A percentile compares a stretch with the other conserved stretches of the same genome.
phyloP scores from a whole-genome alignment of 176 grass and related monocot genomes.

The Bolboschoenus planiculmis region DNA sequence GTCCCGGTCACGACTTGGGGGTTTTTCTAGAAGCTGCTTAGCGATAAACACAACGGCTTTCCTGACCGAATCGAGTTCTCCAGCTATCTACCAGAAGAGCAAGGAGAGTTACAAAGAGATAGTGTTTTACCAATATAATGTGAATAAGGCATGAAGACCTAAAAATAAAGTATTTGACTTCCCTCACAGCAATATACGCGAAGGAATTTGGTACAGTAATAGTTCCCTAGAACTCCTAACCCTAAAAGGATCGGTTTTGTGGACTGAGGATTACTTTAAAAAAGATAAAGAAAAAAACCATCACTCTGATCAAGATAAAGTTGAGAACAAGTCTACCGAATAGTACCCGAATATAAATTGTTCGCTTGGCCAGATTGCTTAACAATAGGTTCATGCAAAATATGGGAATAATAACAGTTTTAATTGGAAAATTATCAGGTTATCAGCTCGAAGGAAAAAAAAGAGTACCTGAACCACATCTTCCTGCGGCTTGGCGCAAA shows the following conservation, averaged over 20 bases:
- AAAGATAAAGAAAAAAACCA: background rate
- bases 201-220: background rate
- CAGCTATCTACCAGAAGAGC: constrained; percentile 55
- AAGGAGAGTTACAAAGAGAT: background rate
- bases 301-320: background rate
- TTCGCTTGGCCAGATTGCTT: background rate
- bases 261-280: background rate
- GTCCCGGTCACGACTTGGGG: constrained; percentile 50
- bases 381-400: background rate
- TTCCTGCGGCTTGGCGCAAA: constrained; percentile 58
- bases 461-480: constrained; percentile 69
- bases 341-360: background rate
- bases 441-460: background rate
- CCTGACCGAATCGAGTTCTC: constrained; percentile 58
- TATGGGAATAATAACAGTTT: background rate
- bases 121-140: background rate
- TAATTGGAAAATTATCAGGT: constrained; percentile 6
- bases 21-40: constrained; percentile 58
- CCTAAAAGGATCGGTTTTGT: background rate
- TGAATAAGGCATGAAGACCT: background rate
- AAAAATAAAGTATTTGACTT: background rate
- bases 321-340: background rate
- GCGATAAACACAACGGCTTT: constrained; percentile 62
- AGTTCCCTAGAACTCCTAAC: background rate
- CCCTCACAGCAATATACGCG: background rate